Evolutionary conservation across 2,329 filamentous ascomycete genomes (phyloP).

Genomic region (Stagonosporopsis rhizophila): DNA sequence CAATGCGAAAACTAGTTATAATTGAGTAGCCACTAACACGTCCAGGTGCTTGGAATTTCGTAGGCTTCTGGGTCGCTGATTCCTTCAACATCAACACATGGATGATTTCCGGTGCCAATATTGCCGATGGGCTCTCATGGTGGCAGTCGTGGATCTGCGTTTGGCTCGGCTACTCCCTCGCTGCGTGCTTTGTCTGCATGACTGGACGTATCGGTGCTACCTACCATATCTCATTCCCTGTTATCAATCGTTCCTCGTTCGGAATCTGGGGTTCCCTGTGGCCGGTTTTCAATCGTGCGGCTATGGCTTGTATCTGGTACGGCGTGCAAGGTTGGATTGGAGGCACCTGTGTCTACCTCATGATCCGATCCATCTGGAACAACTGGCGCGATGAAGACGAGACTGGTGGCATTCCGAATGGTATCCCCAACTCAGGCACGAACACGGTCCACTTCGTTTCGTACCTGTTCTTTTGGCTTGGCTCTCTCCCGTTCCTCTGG

Average conservation of each 20-base stretch:
- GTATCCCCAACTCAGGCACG: constrained; percentile 73
- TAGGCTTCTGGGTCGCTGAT: constrained; percentile 42
- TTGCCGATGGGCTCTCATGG: constrained; percentile 80
- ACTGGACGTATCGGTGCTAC: constrained; percentile 84
- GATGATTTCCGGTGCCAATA: constrained; percentile 91
- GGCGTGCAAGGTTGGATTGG: constrained; percentile 87
- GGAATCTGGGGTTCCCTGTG: constrained; percentile 89
- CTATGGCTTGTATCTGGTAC: constrained; percentile 88
- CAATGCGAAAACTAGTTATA: background rate
- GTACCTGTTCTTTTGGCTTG: constrained; percentile 87
- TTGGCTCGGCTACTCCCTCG: constrained; percentile 82
- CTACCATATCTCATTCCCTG: constrained; percentile 90
- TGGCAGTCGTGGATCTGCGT: constrained; percentile 84
- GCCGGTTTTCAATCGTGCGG: constrained; percentile 89
- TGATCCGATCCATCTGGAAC: constrained; percentile 86
- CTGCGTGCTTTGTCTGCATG: constrained; percentile 71
- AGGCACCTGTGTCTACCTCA: constrained; percentile 79
- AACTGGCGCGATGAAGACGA: constrained; percentile 60
- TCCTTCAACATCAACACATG: constrained; percentile 72
- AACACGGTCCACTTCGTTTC: constrained; percentile 77
- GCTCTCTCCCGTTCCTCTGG: constrained; percentile 83
- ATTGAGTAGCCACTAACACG: background rate
- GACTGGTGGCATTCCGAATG: constrained; percentile 65
- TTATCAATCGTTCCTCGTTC: constrained; percentile 78
- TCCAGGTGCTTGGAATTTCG: constrained; percentile 19